These are phyloP conservation scores for Neltuma alba DNA, from an alignment of 306 rosid species.

Conservation along the genomic window DNA sequence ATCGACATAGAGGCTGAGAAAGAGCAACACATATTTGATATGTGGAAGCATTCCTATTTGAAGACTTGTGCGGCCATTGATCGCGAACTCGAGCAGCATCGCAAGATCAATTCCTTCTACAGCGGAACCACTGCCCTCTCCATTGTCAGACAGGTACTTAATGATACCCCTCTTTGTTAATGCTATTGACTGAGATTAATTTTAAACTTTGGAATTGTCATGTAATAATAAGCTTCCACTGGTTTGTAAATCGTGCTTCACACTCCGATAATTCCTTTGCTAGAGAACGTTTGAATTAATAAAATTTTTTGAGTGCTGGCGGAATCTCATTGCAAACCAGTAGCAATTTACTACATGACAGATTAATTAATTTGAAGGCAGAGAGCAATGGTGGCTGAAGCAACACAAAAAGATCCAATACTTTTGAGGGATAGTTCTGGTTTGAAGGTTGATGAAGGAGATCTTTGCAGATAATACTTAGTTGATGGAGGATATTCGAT, in stretches of 20 bases:
- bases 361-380: not conserved
- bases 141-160: slow-evolving; percentile 80
- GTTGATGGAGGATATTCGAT: not conserved
- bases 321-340: not conserved
- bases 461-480: not conserved
- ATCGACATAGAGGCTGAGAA: slow-evolving; percentile 44
- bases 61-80: slow-evolving; percentile 86
- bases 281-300: not conserved
- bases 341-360: not conserved
- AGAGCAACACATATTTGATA: slow-evolving; percentile 52
- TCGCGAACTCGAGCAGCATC: slow-evolving; percentile 64
- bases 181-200: not conserved
- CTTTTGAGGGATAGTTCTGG: not conserved
- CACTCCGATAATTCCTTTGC: not conserved
- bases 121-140: slow-evolving; percentile 93
- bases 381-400: not conserved
- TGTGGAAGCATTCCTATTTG: slow-evolving; percentile 83
- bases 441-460: not conserved
- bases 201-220: not conserved
- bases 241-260: not conserved
- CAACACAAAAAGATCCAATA: not conserved
- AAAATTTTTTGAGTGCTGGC: not conserved
- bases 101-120: slow-evolving; percentile 75
- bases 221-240: not conserved
- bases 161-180: not conserved